A percentile compares a stretch with the other conserved stretches of the same genome.
Conservation (phyloP, 2,329 filamentous ascomycete genomes). For the Grosmannia penicillata region DNA sequence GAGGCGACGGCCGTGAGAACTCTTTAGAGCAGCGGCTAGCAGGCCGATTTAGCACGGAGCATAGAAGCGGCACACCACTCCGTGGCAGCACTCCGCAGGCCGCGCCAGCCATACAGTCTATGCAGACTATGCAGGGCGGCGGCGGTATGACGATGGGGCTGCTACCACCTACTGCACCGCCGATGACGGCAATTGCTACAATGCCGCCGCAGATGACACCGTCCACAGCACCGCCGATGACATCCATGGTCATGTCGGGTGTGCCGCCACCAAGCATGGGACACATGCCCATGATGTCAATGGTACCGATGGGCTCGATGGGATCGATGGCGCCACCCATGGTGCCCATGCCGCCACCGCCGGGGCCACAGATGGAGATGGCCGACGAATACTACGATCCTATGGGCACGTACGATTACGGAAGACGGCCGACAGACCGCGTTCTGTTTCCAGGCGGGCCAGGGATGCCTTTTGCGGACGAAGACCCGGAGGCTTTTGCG, state of each 20-base stretch:
- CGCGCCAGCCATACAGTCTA: too few relatives aligned
- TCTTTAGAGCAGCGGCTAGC: conserved; percentile 36
- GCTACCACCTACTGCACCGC: too few relatives aligned
- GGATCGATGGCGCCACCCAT: conserved; percentile 17
- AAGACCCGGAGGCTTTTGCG: conserved; percentile 1
- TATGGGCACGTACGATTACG: too few relatives aligned
- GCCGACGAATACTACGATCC: conserved; percentile 22
- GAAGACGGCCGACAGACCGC: background rate
- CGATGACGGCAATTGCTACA: too few relatives aligned
- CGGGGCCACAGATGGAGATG: conserved; percentile 26
- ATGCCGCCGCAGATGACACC: conserved; percentile 1
- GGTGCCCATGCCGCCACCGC: conserved; percentile 14
- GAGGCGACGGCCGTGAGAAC: conserved; percentile 21
- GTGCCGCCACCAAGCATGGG: conserved; percentile 7
- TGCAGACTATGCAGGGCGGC: conserved; percentile 4
- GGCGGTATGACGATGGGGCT: background rate
- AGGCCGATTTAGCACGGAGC: conserved; percentile 31
- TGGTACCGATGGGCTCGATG: conserved; percentile 5
- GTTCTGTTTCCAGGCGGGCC: background rate
- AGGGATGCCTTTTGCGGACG: background rate
- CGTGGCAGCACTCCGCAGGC: too few relatives aligned
- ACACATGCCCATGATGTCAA: conserved; percentile 12
- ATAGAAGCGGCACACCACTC: too few relatives aligned
- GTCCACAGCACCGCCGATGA: conserved; percentile 7
- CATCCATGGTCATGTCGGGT: conserved; percentile 2